Conservation (phyloP, 1,284 basidiomycete species). For the Naganishia cerealis region DNA sequence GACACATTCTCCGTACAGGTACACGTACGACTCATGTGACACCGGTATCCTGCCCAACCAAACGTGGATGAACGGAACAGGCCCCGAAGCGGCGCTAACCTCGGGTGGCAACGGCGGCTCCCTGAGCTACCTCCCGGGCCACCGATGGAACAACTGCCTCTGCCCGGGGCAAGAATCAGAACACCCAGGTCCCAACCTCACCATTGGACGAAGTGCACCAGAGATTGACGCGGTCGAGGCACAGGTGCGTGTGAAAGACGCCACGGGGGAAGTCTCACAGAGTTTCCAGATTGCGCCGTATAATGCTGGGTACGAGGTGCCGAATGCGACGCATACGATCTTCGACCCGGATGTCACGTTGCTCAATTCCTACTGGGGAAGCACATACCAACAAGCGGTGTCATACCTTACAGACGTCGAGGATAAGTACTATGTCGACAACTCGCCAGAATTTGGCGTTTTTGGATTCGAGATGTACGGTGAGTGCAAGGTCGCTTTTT, state of each 20-base stretch:
- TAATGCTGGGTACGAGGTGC: constrained; percentile 67
- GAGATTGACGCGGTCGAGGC: constrained; percentile 71
- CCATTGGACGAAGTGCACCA: constrained; percentile 61
- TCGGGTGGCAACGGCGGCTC: constrained; percentile 43
- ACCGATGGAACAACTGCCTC: constrained; percentile 60
- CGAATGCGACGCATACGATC: constrained; percentile 55
- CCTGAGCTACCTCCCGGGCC: constrained; percentile 54
- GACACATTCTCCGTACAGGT: constrained; percentile 30
- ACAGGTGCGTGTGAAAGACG: constrained; percentile 42
- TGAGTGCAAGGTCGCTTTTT: constrained; percentile 50
- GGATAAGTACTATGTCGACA: constrained; percentile 53
- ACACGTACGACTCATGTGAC: constrained; percentile 52
- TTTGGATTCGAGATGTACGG: constrained; percentile 75
- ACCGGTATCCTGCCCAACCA: constrained; percentile 53
- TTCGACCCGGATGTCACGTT: constrained; percentile 57
- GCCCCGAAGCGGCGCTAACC: constrained; percentile 49
- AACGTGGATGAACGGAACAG: constrained; percentile 49
- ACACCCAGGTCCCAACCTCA: constrained; percentile 64
- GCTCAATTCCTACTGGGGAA: constrained; percentile 74
- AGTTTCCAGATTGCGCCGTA: constrained; percentile 58
- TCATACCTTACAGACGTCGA: constrained; percentile 64
- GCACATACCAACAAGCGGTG: constrained; percentile 73
- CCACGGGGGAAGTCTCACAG: constrained; percentile 60
- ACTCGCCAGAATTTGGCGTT: constrained; percentile 38
- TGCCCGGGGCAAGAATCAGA: constrained; percentile 63